Percentiles rank a stretch among this genome's conserved stretches.
Conservation (phyloP, 106 monocot species). For the Platanthera zijinensis region DNA sequence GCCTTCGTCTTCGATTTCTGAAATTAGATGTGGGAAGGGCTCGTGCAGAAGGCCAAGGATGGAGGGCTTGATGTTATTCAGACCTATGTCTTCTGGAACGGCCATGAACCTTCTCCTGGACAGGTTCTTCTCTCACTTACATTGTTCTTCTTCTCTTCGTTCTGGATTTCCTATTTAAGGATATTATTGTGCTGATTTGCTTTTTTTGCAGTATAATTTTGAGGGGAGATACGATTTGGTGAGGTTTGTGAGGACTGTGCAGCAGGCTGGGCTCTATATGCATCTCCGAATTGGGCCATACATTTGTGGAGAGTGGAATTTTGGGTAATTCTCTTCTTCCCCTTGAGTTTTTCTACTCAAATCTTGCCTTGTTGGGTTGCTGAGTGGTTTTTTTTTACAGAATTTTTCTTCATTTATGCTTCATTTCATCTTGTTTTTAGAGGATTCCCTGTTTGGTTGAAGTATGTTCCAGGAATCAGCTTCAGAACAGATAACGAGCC, state of each 20-base stretch:
- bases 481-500: slow-evolving; percentile 98
- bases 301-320: slow-evolving; percentile 96
- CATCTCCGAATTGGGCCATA: slow-evolving; percentile 91
- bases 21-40: slow-evolving; percentile 84
- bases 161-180: background rate
- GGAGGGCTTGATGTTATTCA: slow-evolving; percentile 62
- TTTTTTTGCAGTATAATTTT: slow-evolving; percentile 74
- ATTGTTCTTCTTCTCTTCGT: slow-evolving; percentile 42
- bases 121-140: slow-evolving; percentile 71
- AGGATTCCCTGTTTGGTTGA: slow-evolving; percentile 97
- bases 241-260: slow-evolving; percentile 86
- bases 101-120: slow-evolving; percentile 75
- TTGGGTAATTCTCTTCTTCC: slow-evolving; percentile 46
- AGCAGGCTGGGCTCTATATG: slow-evolving; percentile 78
- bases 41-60: slow-evolving; percentile 68
- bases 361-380: background rate
- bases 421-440: slow-evolving; percentile 23
- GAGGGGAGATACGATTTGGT: slow-evolving; percentile 93
- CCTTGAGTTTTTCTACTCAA: background rate
- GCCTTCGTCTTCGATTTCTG: slow-evolving; percentile 8
- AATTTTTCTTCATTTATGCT: background rate
- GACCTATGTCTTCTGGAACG: slow-evolving; percentile 72
- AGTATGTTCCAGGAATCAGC: slow-evolving; percentile 96
- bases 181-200: slow-evolving; percentile 3
- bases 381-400: background rate